These are phyloP conservation scores for Truncatella angustata DNA, from an alignment of 2,329 filamentous ascomycete species.

Conservation along the genomic window DNA sequence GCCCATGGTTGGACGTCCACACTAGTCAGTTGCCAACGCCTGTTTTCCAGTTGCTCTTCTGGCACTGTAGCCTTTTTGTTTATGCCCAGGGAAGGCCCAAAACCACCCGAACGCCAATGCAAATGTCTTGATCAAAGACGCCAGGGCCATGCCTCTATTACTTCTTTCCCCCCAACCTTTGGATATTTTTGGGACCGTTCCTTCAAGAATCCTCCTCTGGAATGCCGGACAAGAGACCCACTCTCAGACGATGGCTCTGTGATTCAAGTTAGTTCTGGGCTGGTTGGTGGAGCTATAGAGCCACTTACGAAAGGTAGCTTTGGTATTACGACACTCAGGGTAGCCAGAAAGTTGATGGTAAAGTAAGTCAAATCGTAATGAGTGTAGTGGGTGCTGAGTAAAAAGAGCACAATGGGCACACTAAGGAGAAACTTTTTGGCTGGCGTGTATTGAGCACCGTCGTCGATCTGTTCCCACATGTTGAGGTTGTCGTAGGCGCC, in stretches of 20 bases:
- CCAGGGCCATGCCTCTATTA: slow-evolving; percentile 19
- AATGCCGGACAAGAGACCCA: slow-evolving; percentile 69
- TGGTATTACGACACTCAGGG: slow-evolving; percentile 89
- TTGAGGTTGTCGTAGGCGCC: slow-evolving; percentile 99
- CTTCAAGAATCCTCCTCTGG: slow-evolving; percentile 55
- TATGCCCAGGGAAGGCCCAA: not conserved
- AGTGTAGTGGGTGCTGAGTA: slow-evolving; percentile 97
- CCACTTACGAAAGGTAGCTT: slow-evolving; percentile 88
- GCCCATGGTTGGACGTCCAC: not conserved
- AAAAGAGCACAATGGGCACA: slow-evolving; percentile 90
- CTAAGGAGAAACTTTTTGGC: slow-evolving; percentile 97
- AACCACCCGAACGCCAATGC: slow-evolving; percentile 16
- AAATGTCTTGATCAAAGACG: slow-evolving; percentile 14
- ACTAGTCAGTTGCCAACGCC: not conserved
- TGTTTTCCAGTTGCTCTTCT: not conserved
- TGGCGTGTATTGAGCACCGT: slow-evolving; percentile 96
- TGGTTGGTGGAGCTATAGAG: not conserved
- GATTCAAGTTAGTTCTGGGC: not conserved
- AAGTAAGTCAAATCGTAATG: slow-evolving; percentile 98
- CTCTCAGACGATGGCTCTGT: slow-evolving; percentile 75
- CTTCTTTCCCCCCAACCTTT: not conserved
- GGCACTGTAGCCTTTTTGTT: slow-evolving; percentile 1
- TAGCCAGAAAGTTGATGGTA: slow-evolving; percentile 92
- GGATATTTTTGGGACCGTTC: not conserved
- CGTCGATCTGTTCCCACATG: slow-evolving; percentile 99